Percentiles rank a stretch among this genome's conserved stretches.
Evolutionary conservation across 768 basidiomycete genomes (phyloP).

Genomic region (Boletus vinaceobasis): DNA sequence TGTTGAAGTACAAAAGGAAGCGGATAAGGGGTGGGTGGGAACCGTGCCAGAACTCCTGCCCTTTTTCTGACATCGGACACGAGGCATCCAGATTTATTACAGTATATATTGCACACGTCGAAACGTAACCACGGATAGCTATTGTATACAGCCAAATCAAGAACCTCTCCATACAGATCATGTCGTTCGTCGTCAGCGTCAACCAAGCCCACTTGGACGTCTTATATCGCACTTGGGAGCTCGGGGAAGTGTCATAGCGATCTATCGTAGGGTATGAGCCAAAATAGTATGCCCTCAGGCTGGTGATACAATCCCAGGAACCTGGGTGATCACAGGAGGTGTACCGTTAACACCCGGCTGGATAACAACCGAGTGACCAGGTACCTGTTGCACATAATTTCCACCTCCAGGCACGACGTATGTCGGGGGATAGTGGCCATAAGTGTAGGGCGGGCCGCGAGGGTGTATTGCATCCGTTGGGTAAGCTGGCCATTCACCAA

Average conservation of each 20-base stretch:
- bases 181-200: conserved; percentile 12
- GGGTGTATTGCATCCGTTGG: conserved; percentile 25
- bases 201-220: background rate
- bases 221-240: background rate
- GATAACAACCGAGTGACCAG: conserved; percentile 64
- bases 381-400: conserved; percentile 45
- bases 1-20: conserved; percentile 13
- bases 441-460: conserved; percentile 23
- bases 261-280: background rate
- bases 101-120: background rate
- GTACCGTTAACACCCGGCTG: conserved; percentile 63
- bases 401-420: conserved; percentile 24
- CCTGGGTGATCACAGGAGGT: conserved; percentile 58
- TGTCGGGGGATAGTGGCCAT: conserved; percentile 33
- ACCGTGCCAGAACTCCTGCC: background rate
- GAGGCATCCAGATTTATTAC: conserved; percentile 24
- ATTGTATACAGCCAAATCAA: conserved; percentile 11
- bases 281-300: conserved; percentile 8
- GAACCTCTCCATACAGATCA: conserved; percentile 3
- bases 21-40: conserved; percentile 29
- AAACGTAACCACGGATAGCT: conserved; percentile 16
- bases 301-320: conserved; percentile 38
- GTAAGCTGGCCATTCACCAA: conserved; percentile 66
- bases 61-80: conserved; percentile 28
- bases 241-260: background rate